Percentiles rank a stretch among this genome's conserved stretches.
These are phyloP conservation scores for Picochlorum sp. DNA, from an alignment of 139 green algal species.

Conservation along the genomic window DNA sequence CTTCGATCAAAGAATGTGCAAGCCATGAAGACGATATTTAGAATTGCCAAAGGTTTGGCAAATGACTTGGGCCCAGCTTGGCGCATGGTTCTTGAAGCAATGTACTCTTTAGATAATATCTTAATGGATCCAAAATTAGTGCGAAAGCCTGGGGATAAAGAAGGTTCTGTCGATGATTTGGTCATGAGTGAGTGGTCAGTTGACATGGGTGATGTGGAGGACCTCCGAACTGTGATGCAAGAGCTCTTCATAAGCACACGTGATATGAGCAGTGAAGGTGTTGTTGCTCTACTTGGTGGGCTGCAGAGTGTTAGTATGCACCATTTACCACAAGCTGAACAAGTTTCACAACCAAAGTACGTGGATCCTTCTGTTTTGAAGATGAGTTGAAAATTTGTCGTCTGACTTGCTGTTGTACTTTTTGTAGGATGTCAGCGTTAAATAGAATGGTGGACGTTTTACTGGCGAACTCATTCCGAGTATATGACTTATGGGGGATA, in stretches of 20 bases:
- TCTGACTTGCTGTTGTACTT: slow-evolving; percentile 13
- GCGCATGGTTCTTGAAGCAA: slow-evolving; percentile 57
- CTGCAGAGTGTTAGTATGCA: slow-evolving; percentile 35
- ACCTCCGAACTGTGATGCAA: slow-evolving; percentile 45
- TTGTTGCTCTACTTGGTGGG: slow-evolving; percentile 45
- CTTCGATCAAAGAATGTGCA: slow-evolving; percentile 74
- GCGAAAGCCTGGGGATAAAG: neutral
- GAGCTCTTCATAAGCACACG: slow-evolving; percentile 58
- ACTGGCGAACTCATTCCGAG: slow-evolving; percentile 48
- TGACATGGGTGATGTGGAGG: slow-evolving; percentile 39
- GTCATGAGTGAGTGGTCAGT: slow-evolving; percentile 5
- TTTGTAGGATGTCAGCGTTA: slow-evolving; percentile 41
- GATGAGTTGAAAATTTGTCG: neutral
- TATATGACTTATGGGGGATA: slow-evolving; percentile 69
- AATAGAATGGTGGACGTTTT: slow-evolving; percentile 67
- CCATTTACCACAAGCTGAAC: slow-evolving; percentile 23
- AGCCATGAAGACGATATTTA: slow-evolving; percentile 74
- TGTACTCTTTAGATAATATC: slow-evolving; percentile 65
- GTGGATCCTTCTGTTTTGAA: slow-evolving; percentile 12
- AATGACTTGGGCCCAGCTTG: slow-evolving; percentile 48
- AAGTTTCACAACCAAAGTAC: slow-evolving; percentile 23
- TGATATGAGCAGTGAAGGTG: slow-evolving; percentile 50
- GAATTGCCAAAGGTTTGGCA: slow-evolving; percentile 56
- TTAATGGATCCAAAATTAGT: slow-evolving; percentile 53
- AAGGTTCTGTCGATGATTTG: neutral